phyloP scores from a whole-genome alignment of 768 basidiomycete genomes.

The Russula compacta region DNA sequence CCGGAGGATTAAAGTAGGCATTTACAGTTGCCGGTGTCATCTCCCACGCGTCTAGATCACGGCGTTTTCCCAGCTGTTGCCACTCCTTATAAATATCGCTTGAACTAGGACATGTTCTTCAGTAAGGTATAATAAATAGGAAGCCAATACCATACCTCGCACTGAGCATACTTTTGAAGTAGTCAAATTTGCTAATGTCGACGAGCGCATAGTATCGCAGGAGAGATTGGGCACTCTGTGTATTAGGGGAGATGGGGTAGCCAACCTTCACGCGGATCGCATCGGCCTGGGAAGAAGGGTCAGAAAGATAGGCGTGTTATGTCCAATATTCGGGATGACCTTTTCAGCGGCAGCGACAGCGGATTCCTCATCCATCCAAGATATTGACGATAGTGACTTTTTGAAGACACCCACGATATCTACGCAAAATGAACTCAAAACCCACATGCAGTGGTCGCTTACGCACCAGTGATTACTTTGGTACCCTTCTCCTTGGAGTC shows the following conservation, averaged over 20 bases:
- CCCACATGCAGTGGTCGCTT: too few relatives aligned
- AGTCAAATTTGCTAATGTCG: constrained; percentile 54
- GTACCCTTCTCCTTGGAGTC: constrained; percentile 75
- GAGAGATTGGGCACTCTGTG: constrained; percentile 57
- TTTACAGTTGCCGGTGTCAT: constrained; percentile 85
- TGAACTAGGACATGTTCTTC: constrained; percentile 30
- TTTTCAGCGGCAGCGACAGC: constrained; percentile 78
- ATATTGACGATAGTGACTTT: constrained; percentile 55
- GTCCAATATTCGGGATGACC: constrained; percentile 31
- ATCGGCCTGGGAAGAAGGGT: constrained; percentile 43
- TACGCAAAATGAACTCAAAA: constrained; percentile 22
- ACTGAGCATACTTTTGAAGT: constrained; percentile 77
- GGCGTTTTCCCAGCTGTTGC: constrained; percentile 58
- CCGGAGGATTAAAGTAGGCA: constrained; percentile 81
- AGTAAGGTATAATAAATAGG: neutral
- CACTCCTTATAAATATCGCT: constrained; percentile 61
- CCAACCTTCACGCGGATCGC: constrained; percentile 88
- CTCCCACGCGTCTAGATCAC: constrained; percentile 73
- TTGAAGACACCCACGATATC: constrained; percentile 83
- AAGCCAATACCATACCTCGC: constrained; percentile 37
- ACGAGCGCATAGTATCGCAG: constrained; percentile 65
- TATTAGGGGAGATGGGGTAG: constrained; percentile 83
- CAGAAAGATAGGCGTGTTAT: constrained; percentile 4
- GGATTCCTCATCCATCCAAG: constrained; percentile 89
- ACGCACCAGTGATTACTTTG: constrained; percentile 66